Base-by-base conservation (phyloP, 1,284 basidiomycete genomes). In the Trichosporon asahii region DNA sequence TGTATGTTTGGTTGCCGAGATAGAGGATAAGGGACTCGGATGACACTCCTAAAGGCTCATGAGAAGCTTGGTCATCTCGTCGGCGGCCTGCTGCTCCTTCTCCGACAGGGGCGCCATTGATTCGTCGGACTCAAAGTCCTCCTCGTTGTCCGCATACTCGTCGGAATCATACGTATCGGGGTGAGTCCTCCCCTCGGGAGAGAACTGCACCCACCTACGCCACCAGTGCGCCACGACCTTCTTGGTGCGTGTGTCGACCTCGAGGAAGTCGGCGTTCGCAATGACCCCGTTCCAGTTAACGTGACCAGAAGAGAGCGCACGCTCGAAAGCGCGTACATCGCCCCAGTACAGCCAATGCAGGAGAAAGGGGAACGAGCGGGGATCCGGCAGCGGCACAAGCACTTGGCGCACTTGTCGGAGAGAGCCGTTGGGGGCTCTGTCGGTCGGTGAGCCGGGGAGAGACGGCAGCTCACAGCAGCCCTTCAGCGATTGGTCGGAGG, bases 331-430 rank as follows among this genome's bases (percentile, higher is more conserved):
- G 7, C 64, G 66, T 1, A 70, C 70, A 72, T 80, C 77, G 25
- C 80, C 81, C 81, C 81, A 85, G 73, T 84, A 85, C 60, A 85
- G 68, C 78, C 79, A 84, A 66, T 84, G 82, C 6, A 82, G 68
- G 21, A 84, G 69, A 25, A 83, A 78, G 9, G 76, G 78, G 68
- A 84, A 82, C 21, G 78, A 79, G 2, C 68, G 68, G 0, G 82
- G 80, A 71, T 85, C 84, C 3, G 84, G 84, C 0, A 85, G 57
- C 0, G 82, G 82, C 11, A 83, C 71, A 68, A 78, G 81, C 18
- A 84, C 49, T 21, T 53, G 49, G 21, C 49, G 49, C 21, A 53
- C 9, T 18, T 23, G 49, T 11, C 49, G 49, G 11, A 12, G 4
- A 3, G 23, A 11, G 18, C 49, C 65, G 27, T 65, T 63, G 29